Evolutionary conservation across 192 early-diverging fungal genomes (phyloP).

Genomic region (Thamnidium elegans): DNA sequence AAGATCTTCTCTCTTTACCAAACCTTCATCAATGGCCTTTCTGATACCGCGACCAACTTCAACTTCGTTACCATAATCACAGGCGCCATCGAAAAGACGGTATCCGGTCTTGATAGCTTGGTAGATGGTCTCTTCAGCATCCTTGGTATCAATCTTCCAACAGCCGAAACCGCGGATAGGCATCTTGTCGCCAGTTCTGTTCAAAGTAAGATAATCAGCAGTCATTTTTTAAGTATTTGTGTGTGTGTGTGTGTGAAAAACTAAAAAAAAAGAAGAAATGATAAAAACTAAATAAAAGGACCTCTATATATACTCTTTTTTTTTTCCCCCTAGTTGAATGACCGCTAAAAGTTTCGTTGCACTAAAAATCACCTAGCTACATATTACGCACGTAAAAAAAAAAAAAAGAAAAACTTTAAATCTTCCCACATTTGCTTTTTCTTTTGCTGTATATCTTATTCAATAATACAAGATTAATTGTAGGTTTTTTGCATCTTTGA

Average conservation of each 20-base stretch:
- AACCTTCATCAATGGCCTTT: conserved; percentile 44
- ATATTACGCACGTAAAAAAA: too few species aligned
- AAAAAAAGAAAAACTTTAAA: too few species aligned
- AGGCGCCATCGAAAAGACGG: conserved; percentile 51
- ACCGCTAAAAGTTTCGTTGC: too few species aligned
- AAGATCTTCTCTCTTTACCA: conserved; percentile 54
- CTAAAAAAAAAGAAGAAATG: background rate
- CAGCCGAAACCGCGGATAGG: conserved; percentile 52
- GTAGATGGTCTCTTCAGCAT: conserved; percentile 40
- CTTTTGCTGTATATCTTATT: too few species aligned
- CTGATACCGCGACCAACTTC: conserved; percentile 60
- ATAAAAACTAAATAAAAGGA: too few species aligned
- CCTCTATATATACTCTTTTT: too few species aligned
- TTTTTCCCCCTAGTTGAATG: too few species aligned
- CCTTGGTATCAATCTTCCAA: conserved; percentile 49
- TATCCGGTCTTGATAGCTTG: conserved; percentile 39
- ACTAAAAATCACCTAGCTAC: too few species aligned
- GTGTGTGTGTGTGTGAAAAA: too few species aligned
- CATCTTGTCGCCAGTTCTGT: conserved; percentile 49
- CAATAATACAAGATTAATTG: too few species aligned
- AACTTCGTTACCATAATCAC: conserved; percentile 62
- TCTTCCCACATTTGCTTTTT: too few species aligned
- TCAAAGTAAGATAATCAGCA: conserved; percentile 27
- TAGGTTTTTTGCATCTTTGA: too few species aligned
- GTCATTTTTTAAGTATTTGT: background rate